Evolutionary conservation across 768 basidiomycete genomes (phyloP).

Genomic region (Leccinum incarnatum): DNA sequence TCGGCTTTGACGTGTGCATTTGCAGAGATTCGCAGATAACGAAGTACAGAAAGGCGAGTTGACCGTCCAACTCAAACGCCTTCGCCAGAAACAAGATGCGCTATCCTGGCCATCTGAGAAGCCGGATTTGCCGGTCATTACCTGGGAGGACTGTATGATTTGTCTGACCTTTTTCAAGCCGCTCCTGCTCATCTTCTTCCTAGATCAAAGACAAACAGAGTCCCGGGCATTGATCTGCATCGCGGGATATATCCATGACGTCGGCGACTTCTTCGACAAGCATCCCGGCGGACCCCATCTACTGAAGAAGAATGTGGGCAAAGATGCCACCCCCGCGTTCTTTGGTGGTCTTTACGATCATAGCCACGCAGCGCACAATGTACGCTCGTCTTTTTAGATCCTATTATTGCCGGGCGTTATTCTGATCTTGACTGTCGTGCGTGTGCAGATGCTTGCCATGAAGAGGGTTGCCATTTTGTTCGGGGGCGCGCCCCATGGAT

Average conservation of each 20-base stretch:
- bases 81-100: no score
- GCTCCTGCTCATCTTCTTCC: not conserved
- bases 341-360: slow-evolving; percentile 87
- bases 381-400: slow-evolving; percentile 33
- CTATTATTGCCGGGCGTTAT: not conserved
- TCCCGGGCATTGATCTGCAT: slow-evolving; percentile 82
- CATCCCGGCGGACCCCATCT: slow-evolving; percentile 86
- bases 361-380: slow-evolving; percentile 56
- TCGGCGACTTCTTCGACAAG: slow-evolving; percentile 74
- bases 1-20: no score
- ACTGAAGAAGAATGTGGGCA: slow-evolving; percentile 78
- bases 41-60: no score
- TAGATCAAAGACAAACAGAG: slow-evolving; percentile 73
- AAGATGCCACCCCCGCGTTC: slow-evolving; percentile 88
- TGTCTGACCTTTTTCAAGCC: no score
- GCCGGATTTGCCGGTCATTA: no score
- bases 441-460: slow-evolving; percentile 8
- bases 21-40: no score
- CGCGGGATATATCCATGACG: slow-evolving; percentile 89
- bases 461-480: slow-evolving; percentile 10
- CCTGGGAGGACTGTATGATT: no score
- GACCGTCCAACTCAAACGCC: no score
- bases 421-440: not conserved
- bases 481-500: slow-evolving; percentile 9
- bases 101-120: no score